phyloP scores from a whole-genome alignment of 345 rosid species.

The Acer yangbiense region DNA sequence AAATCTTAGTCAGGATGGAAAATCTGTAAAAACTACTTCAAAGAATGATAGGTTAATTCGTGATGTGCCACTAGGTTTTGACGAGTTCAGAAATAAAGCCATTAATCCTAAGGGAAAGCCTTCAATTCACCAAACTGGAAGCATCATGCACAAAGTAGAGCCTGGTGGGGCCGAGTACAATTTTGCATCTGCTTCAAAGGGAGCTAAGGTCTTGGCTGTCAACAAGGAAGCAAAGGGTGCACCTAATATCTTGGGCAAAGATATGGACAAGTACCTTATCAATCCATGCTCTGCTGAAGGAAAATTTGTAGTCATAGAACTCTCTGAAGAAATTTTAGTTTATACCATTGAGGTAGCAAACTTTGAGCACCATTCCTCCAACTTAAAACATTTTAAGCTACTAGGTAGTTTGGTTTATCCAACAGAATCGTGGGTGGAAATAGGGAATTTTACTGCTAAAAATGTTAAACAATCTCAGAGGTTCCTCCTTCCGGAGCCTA shows the following conservation, averaged over 20 bases:
- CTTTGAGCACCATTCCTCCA: constrained; percentile 60
- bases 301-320: constrained; percentile 58
- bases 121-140: constrained; percentile 39
- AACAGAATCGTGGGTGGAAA: constrained; percentile 46
- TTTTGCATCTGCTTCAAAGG: constrained; percentile 57
- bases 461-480: constrained; percentile 53
- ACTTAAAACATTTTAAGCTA: constrained; percentile 49
- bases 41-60: constrained; percentile 32
- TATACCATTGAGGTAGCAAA: constrained; percentile 53
- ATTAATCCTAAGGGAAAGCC: constrained; percentile 39
- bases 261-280: constrained; percentile 57
- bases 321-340: constrained; percentile 59
- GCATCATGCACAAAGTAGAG: constrained; percentile 45
- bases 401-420: constrained; percentile 63
- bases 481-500: constrained; percentile 44
- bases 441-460: constrained; percentile 54
- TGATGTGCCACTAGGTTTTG: constrained; percentile 41
- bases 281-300: constrained; percentile 61
- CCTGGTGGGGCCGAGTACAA: constrained; percentile 55
- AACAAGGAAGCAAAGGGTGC: constrained; percentile 68
- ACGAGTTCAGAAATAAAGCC: constrained; percentile 54
- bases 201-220: constrained; percentile 52
- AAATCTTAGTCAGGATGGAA: constrained; percentile 6
- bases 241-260: constrained; percentile 48
- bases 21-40: constrained; percentile 20